Conservation (phyloP, 805 yeast genomes). For the Danielia oregonensis region DNA sequence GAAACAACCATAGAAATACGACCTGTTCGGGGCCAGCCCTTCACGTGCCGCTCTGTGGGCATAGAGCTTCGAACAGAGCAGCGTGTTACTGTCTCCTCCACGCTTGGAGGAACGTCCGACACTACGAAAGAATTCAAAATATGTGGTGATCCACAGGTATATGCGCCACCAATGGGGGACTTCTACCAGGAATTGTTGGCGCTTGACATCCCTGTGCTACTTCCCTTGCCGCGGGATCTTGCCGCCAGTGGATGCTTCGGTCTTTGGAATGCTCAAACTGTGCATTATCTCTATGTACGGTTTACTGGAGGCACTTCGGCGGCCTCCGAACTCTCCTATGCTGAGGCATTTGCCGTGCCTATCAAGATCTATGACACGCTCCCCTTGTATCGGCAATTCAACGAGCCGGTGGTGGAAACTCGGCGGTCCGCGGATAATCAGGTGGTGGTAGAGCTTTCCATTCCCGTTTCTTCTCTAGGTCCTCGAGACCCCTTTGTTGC, state of each 20-base stretch:
- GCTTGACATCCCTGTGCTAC: constrained; percentile 55
- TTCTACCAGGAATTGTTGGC: constrained; percentile 44
- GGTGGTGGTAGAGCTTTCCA: constrained; percentile 40
- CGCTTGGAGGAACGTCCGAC: constrained; percentile 37
- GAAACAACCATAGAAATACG: constrained; percentile 56
- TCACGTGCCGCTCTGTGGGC: constrained; percentile 45
- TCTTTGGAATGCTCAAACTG: constrained; percentile 45
- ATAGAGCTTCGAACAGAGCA: constrained; percentile 50
- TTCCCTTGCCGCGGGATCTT: constrained; percentile 52
- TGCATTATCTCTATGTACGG: constrained; percentile 42
- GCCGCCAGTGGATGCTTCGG: constrained; percentile 49
- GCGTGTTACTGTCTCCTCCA: constrained; percentile 39
- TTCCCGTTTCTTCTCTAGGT: constrained; percentile 56
- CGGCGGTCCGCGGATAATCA: constrained; percentile 47
- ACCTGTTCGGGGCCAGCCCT: constrained; percentile 45
- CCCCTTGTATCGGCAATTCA: constrained; percentile 53
- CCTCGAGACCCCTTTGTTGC: constrained; percentile 48
- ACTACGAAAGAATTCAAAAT: constrained; percentile 30
- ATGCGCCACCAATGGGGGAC: constrained; percentile 37
- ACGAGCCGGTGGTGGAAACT: constrained; percentile 46
- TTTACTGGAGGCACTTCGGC: constrained; percentile 29
- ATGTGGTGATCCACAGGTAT: constrained; percentile 33
- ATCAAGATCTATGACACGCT: constrained; percentile 55
- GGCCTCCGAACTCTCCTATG: constrained; percentile 27
- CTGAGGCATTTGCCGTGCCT: constrained; percentile 45